A percentile compares a stretch with the other conserved stretches of the same genome.
Conservation (phyloP, 2,329 filamentous ascomycete species). For the Monilinia fructigena region DNA sequence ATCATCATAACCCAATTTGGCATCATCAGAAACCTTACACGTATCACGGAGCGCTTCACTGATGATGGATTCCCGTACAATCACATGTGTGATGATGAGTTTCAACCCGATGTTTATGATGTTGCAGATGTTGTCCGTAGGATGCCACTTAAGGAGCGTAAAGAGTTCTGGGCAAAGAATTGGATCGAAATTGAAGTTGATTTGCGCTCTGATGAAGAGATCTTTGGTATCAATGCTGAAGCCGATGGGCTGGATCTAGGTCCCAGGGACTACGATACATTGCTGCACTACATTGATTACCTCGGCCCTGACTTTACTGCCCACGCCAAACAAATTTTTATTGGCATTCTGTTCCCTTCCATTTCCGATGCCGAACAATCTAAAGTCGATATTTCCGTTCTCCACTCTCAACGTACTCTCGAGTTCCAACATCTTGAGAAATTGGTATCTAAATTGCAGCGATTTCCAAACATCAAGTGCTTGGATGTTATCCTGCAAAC, state of each 20-base stretch:
- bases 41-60: constrained; percentile 21
- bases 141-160: constrained; percentile 23
- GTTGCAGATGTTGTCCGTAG: not conserved
- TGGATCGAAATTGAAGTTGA: constrained; percentile 29
- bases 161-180: constrained; percentile 26
- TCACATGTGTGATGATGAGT: constrained; percentile 17
- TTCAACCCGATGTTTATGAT: constrained; percentile 20
- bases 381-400: not conserved
- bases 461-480: not conserved
- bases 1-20: constrained; percentile 27
- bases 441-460: constrained; percentile 16
- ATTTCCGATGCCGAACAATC: not conserved
- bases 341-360: constrained; percentile 28
- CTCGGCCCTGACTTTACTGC: constrained; percentile 27
- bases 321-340: constrained; percentile 24
- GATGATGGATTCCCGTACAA: constrained; percentile 23
- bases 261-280: constrained; percentile 3
- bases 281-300: constrained; percentile 26
- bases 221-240: not conserved
- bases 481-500: constrained; percentile 16
- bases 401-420: not conserved
- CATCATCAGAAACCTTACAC: constrained; percentile 26
- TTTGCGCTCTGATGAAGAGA: constrained; percentile 14
- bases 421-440: constrained; percentile 18
- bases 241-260: not conserved